These are phyloP conservation scores for Corymbia maculata DNA, from an alignment of 345 rosid genomes.

Conservation along the genomic window DNA sequence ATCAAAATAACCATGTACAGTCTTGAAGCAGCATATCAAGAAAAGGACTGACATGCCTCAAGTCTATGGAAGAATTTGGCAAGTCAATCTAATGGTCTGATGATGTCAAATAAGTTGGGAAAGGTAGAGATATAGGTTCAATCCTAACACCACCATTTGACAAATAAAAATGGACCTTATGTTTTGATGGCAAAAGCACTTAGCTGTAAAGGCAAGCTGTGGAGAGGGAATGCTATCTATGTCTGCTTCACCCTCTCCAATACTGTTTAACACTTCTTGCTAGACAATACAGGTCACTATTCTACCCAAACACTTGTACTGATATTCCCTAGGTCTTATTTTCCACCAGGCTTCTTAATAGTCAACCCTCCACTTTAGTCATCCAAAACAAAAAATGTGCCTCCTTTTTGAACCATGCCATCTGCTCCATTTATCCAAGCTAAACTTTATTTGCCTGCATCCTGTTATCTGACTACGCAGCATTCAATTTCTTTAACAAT, in stretches of 20 bases:
- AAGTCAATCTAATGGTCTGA: neutral
- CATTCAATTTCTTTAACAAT: neutral
- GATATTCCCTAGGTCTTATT: neutral
- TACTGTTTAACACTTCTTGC: neutral
- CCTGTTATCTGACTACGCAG: neutral
- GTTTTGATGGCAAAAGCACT: neutral
- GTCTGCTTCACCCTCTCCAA: neutral
- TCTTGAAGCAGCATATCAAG: neutral
- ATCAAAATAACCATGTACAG: neutral
- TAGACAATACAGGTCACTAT: neutral
- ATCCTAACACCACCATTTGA: neutral
- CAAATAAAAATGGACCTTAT: neutral
- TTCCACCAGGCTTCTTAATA: neutral
- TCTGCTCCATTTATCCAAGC: neutral
- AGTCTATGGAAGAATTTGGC: neutral
- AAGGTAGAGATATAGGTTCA: neutral
- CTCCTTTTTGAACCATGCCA: neutral
- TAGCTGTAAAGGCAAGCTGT: neutral
- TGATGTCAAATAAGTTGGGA: neutral
- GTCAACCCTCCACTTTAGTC: neutral
- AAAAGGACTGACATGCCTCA: neutral
- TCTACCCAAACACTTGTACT: neutral
- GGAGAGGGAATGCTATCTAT: neutral
- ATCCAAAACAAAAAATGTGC: neutral
- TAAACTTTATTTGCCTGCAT: neutral